These are phyloP conservation scores for Trichoderma reesei DNA, from an alignment of 495 filamentous ascomycete genomes.

Conservation along the genomic window DNA sequence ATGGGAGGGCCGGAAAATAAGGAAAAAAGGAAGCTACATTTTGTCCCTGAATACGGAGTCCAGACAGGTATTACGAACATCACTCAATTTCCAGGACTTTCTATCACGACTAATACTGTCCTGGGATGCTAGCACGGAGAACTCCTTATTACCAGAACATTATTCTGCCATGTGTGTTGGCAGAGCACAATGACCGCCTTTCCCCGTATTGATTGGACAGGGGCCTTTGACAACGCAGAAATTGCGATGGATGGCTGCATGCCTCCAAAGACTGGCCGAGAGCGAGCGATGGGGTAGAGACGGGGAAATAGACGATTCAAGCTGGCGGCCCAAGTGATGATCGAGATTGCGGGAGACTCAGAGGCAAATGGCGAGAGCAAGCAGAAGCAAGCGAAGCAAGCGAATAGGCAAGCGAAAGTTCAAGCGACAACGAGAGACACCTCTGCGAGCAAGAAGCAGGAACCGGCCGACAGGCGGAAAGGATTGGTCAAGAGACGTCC, in stretches of 20 bases:
- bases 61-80: neutral
- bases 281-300: neutral
- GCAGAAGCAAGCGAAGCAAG: neutral
- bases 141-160: neutral
- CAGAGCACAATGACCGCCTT: neutral
- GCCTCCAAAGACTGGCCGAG: conserved; percentile 3
- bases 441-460: neutral
- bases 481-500: neutral
- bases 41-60: neutral
- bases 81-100: neutral
- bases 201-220: neutral
- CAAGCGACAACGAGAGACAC: neutral
- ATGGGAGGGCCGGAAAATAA: neutral
- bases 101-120: neutral
- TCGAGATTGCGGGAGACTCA: neutral
- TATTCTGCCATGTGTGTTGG: neutral
- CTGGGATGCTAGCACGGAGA: neutral
- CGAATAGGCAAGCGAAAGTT: neutral
- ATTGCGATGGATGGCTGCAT: conserved; percentile 1
- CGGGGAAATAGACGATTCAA: neutral
- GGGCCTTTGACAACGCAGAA: neutral
- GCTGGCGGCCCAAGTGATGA: neutral
- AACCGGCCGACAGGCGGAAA: neutral
- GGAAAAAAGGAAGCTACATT: neutral
- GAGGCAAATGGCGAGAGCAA: neutral